Conservation (phyloP, 768 basidiomycete species). For the Artomyces pyxidatus region DNA sequence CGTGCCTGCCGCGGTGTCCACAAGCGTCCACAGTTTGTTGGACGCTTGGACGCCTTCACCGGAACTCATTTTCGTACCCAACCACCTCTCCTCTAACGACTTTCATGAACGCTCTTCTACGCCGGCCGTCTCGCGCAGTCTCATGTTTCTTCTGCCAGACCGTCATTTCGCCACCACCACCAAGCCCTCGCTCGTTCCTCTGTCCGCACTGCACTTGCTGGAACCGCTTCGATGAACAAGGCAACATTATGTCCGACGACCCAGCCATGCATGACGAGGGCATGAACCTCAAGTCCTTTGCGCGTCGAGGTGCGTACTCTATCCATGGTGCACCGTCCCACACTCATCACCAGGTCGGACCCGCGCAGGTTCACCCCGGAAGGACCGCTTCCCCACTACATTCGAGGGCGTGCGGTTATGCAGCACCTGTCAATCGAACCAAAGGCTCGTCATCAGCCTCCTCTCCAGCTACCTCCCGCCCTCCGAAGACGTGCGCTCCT, state of each 20-base stretch:
- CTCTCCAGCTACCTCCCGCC: constrained; percentile 84
- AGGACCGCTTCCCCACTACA: constrained; percentile 56
- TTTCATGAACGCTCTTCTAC: constrained; percentile 39
- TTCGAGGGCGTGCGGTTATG: constrained; percentile 68
- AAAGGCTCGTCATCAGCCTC: constrained; percentile 78
- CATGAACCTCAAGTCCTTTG: constrained; percentile 62
- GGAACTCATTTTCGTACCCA: no score
- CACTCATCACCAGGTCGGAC: constrained; percentile 2
- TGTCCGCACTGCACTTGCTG: constrained; percentile 63
- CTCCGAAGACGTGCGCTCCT: constrained; percentile 45
- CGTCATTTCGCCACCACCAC: constrained; percentile 29
- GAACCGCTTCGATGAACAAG: constrained; percentile 65
- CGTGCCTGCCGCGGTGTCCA: no score
- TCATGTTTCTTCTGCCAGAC: constrained; percentile 73
- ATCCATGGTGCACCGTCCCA: background rate
- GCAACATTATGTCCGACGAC: constrained; percentile 77
- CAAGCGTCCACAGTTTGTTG: no score
- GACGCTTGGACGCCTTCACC: no score
- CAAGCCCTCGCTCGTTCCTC: constrained; percentile 49
- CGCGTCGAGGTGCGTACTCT: constrained; percentile 51
- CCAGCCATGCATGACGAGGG: constrained; percentile 82
- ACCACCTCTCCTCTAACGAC: no score
- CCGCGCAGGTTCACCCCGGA: constrained; percentile 53
- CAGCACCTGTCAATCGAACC: constrained; percentile 87
- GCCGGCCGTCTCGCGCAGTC: constrained; percentile 35